phyloP scores from a whole-genome alignment of 805 yeast genomes.

The Ogataea minuta region DNA sequence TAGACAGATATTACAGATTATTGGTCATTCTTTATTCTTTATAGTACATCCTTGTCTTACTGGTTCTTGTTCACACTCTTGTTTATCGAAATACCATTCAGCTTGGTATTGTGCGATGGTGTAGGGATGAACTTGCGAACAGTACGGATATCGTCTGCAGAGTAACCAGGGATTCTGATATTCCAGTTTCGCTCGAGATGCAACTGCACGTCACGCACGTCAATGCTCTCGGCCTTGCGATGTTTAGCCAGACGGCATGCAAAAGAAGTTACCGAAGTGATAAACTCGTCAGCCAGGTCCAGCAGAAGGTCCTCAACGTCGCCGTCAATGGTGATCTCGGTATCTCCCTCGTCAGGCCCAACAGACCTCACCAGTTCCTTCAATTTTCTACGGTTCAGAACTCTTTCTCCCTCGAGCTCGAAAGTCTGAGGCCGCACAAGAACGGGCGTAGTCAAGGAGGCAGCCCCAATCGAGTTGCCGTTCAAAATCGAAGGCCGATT shows the following conservation, averaged over 20 bases:
- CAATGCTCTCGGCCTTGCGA: conserved; percentile 82
- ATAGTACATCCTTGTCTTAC: conserved; percentile 6
- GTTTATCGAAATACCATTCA: conserved; percentile 65
- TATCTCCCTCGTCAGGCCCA: conserved; percentile 86
- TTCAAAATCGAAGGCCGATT: conserved; percentile 81
- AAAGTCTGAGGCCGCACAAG: conserved; percentile 72
- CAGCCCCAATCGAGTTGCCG: conserved; percentile 71
- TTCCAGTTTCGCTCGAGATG: conserved; percentile 95
- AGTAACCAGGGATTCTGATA: conserved; percentile 88
- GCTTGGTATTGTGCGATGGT: conserved; percentile 58
- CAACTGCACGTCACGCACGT: conserved; percentile 84
- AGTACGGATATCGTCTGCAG: conserved; percentile 84
- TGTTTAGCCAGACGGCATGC: conserved; percentile 96
- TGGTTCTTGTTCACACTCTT: conserved; percentile 55
- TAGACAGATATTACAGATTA: background rate
- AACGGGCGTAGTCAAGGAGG: conserved; percentile 76
- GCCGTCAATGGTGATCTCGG: conserved; percentile 87
- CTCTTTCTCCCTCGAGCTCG: conserved; percentile 79
- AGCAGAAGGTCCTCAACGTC: conserved; percentile 89
- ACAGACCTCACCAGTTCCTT: conserved; percentile 81
- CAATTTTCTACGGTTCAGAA: conserved; percentile 83
- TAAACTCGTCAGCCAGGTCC: conserved; percentile 95
- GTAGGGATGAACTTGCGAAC: conserved; percentile 72
- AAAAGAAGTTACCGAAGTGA: conserved; percentile 83
- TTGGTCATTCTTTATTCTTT: too few relatives aligned